Evolutionary conservation across 2,329 filamentous ascomycete genomes (phyloP).

Genomic region (Trichoderma polysporum): DNA sequence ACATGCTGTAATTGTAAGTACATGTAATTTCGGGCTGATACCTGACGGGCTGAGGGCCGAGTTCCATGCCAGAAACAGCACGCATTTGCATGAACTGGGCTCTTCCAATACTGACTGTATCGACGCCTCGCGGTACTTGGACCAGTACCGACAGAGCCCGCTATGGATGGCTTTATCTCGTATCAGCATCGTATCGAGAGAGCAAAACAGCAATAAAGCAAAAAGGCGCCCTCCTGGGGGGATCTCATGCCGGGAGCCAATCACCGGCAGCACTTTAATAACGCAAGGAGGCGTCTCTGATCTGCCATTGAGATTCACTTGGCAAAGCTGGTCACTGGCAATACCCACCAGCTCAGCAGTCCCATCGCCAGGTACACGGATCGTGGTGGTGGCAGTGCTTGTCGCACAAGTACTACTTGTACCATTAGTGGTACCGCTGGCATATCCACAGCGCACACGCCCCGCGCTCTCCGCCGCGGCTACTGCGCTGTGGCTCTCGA

Average conservation of each 20-base stretch:
- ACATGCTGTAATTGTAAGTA: not conserved
- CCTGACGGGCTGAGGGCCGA: constrained; percentile 9
- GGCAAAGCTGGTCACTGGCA: not conserved
- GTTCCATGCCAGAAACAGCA: not conserved
- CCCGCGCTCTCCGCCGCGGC: constrained; percentile 21
- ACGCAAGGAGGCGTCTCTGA: constrained; percentile 1
- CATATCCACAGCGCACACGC: constrained; percentile 14
- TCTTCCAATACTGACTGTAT: not conserved
- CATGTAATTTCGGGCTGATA: constrained; percentile 12
- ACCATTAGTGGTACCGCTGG: too few species aligned
- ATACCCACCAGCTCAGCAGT: not conserved
- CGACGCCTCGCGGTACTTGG: not conserved
- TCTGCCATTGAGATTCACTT: not conserved
- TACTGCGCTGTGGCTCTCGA: constrained; percentile 13
- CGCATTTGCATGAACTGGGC: not conserved
- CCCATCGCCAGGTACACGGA: not conserved
- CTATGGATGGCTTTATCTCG: not conserved
- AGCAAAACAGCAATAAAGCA: not conserved
- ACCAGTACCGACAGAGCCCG: too few species aligned
- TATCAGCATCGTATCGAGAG: not conserved
- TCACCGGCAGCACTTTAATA: constrained; percentile 13
- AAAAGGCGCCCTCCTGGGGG: not conserved
- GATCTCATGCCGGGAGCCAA: constrained; percentile 1
- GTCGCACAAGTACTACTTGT: not conserved
- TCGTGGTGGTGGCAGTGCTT: not conserved